Evolutionary conservation across 176 grass and related monocot genomes (phyloP).

Genomic region (Lolium multiflorum): DNA sequence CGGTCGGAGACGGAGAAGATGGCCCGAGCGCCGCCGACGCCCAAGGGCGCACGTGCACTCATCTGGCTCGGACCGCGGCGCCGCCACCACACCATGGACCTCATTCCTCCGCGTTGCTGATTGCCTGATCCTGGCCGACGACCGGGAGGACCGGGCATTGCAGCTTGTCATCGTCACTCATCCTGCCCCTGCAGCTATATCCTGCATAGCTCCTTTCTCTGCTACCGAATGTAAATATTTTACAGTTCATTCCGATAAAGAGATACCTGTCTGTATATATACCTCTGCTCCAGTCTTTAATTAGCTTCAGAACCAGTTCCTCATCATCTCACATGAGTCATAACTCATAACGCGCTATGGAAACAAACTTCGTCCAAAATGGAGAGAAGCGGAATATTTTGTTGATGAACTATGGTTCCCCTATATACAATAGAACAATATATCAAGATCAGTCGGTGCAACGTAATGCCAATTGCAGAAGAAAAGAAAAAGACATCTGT

Average conservation of each 20-base stretch:
- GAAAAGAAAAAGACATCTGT: too few relatives aligned
- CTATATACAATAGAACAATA: neutral
- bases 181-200: neutral
- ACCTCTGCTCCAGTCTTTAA: neutral
- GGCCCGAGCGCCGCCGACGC: conserved; percentile 29
- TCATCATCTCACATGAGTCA: neutral
- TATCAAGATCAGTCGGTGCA: neutral
- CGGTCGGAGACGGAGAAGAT: conserved; percentile 47
- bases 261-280: conserved; percentile 16
- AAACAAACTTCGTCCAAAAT: neutral
- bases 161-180: too few relatives aligned
- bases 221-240: conserved; percentile 44
- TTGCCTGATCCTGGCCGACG: too few relatives aligned
- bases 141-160: too few relatives aligned
- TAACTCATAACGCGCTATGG: neutral
- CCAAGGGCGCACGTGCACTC: conserved; percentile 33
- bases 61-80: conserved; percentile 25
- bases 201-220: neutral
- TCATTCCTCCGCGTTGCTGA: conserved; percentile 29
- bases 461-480: too few relatives aligned
- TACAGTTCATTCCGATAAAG: conserved; percentile 13
- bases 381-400: neutral
- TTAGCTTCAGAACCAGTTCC: neutral
- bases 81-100: conserved; percentile 36
- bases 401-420: neutral